phyloP scores from a whole-genome alignment of 768 basidiomycete species.

The Tulasnella sp. region DNA sequence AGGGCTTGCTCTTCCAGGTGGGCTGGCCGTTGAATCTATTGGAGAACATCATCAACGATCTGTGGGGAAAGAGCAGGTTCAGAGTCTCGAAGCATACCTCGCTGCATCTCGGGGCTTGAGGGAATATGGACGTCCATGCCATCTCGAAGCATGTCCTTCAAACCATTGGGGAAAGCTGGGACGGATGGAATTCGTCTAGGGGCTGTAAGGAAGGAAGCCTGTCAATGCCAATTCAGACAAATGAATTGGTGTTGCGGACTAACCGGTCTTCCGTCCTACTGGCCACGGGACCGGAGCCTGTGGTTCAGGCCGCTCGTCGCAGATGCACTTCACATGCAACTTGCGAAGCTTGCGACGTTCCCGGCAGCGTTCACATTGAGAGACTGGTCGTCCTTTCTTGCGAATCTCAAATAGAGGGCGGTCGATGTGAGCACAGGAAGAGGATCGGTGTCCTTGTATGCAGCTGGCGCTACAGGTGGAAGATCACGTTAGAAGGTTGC shows the following conservation, averaged over 20 bases:
- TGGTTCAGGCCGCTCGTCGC: slow-evolving; percentile 46
- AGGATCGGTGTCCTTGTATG: slow-evolving; percentile 93
- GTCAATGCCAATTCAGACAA: slow-evolving; percentile 3
- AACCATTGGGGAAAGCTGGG: slow-evolving; percentile 30
- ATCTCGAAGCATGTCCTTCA: slow-evolving; percentile 30
- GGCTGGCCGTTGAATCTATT: slow-evolving; percentile 9
- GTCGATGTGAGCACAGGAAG: slow-evolving; percentile 82
- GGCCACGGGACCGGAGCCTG: slow-evolving; percentile 26
- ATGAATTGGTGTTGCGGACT: slow-evolving; percentile 1
- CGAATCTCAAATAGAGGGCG: slow-evolving; percentile 92
- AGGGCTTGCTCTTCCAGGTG: slow-evolving; percentile 12
- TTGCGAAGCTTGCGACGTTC: slow-evolving; percentile 80
- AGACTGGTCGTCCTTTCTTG: slow-evolving; percentile 90
- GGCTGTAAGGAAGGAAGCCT: slow-evolving; percentile 3
- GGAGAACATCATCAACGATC: background rate
- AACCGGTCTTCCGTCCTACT: slow-evolving; percentile 30
- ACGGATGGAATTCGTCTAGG: slow-evolving; percentile 29
- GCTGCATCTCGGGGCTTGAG: slow-evolving; percentile 20
- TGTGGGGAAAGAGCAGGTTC: background rate
- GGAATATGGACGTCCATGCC: slow-evolving; percentile 22
- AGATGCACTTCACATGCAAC: slow-evolving; percentile 82
- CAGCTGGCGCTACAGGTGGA: slow-evolving; percentile 72
- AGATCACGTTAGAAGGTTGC: background rate
- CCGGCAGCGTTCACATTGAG: slow-evolving; percentile 86
- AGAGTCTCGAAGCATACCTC: background rate